Evolutionary conservation across 129 eudicot genomes (phyloP).

Genomic region (Chrysanthemum lavandulifolium): DNA sequence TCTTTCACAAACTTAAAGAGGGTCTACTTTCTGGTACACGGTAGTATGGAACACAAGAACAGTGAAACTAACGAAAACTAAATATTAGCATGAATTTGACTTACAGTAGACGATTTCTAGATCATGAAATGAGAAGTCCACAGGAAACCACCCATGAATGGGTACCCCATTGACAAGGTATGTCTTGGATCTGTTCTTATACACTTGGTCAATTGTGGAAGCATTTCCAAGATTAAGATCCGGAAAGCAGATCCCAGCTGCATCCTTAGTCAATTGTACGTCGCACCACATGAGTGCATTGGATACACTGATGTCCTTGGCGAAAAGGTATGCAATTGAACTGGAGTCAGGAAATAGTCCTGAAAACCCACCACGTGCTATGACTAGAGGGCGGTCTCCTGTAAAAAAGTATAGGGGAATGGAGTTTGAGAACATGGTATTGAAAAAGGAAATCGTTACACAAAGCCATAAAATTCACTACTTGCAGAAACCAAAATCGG

Average conservation of each 20-base stretch:
- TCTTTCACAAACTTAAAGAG: slow-evolving; percentile 10
- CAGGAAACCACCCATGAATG: slow-evolving; percentile 46
- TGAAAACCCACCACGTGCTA: slow-evolving; percentile 62
- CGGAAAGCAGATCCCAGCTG: slow-evolving; percentile 46
- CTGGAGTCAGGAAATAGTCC: slow-evolving; percentile 52
- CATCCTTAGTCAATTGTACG: slow-evolving; percentile 55
- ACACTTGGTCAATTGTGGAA: slow-evolving; percentile 20
- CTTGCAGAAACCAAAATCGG: no score
- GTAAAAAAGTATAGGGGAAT: slow-evolving; percentile 13
- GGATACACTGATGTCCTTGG: slow-evolving; percentile 20
- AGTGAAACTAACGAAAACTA: not conserved
- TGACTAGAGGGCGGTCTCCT: slow-evolving; percentile 35
- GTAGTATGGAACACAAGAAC: slow-evolving; percentile 11
- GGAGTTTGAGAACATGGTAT: not conserved
- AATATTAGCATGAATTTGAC: slow-evolving; percentile 21
- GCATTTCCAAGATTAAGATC: slow-evolving; percentile 38
- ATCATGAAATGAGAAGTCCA: slow-evolving; percentile 49
- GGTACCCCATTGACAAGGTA: slow-evolving; percentile 40
- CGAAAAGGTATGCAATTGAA: slow-evolving; percentile 23
- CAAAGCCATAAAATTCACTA: no score
- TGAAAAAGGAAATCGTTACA: no score
- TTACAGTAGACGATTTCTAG: slow-evolving; percentile 45
- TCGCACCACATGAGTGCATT: slow-evolving; percentile 44
- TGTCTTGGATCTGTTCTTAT: slow-evolving; percentile 14
- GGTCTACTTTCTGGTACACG: not conserved